Conservation (phyloP, 148 eudicot species). For the Rhododendron henanense region DNA sequence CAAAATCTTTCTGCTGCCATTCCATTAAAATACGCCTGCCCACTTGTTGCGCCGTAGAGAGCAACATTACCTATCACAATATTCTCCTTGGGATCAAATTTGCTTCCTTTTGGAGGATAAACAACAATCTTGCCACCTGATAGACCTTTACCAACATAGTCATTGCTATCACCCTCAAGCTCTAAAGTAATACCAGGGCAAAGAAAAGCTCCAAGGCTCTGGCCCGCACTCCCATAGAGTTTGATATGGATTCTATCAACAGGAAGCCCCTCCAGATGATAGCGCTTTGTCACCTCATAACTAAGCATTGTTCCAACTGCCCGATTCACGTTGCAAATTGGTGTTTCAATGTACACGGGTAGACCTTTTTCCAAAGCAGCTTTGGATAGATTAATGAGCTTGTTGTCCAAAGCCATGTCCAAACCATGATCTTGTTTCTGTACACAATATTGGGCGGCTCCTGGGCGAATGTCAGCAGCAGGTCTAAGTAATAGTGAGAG, state of each 20-base stretch:
- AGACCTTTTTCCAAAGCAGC: constrained; percentile 74
- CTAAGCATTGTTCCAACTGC: constrained; percentile 99
- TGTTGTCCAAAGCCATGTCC: constrained; percentile 85
- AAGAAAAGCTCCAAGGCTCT: constrained; percentile 95
- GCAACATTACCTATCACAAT: constrained; percentile 98
- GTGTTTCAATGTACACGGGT: constrained; percentile 86
- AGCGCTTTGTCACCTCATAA: constrained; percentile 90
- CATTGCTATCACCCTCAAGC: constrained; percentile 99
- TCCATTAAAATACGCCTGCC: constrained; percentile 96
- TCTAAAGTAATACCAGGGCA: constrained; percentile 86
- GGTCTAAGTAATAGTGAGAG: constrained; percentile 86
- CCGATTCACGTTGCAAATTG: constrained; percentile 77
- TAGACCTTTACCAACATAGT: constrained; percentile 96
- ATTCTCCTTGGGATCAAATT: constrained; percentile 93
- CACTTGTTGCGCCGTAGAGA: constrained; percentile 83
- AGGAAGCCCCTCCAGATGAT: constrained; percentile 66
- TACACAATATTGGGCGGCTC: constrained; percentile 84
- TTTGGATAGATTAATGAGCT: constrained; percentile 51
- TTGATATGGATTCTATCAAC: constrained; percentile 84
- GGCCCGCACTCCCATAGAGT: constrained; percentile 93
- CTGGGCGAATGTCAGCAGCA: constrained; percentile 83
- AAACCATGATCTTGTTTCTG: constrained; percentile 95
- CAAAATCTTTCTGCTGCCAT: constrained; percentile 99
- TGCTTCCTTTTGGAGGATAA: constrained; percentile 83
- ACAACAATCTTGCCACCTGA: constrained; percentile 94